Evolutionary conservation across 1,284 basidiomycete species (phyloP), one percentile per base, ranked within the genome.

Genomic region (Naganishia albida): DNA sequence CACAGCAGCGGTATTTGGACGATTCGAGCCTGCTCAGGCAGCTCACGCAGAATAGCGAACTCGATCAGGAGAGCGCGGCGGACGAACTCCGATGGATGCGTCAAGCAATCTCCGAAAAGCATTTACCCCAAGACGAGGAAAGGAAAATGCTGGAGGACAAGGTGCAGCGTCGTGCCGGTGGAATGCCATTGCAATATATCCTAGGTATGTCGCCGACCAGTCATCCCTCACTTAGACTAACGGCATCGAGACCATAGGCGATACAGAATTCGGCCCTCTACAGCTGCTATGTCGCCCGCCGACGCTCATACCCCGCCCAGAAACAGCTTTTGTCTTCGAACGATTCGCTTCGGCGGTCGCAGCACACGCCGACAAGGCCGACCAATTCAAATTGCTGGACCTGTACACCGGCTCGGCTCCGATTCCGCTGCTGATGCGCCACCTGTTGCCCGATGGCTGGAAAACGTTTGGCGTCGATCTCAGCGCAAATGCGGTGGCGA

Each of bases 121-220:
- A 54, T 67, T 15, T 23, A 59, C 38, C 10, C 60, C 49, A 46
- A n/a, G 63, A 28, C 7, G 44, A 57, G 67, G 16, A 59, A 65
- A 28, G 50, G 38, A 44, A 46, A 3, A 49, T 57, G 48, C 30
- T 78, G 2, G 64, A 60, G n/a, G 62, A 64, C 16, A 65, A 75
- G 67, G 76, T 79, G 2, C 30, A 63, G 38, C 67, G 75, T 39
- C 63, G 90, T 69, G 71, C 83, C 15, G 69, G 72, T 3, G 87
- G 90, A 18, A 90, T 92, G 78, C 92, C 92, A 0, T 81, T 94
- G n/a, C 91, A 94, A 72, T 95, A 94, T 75, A 88, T 95, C 70
- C 82, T 95, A 44, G 91, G 92, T 90, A 73, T 67, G 82, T 76
- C 63, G 34, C 16, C 26, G 49, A 62, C 60, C 42, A 65, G 64